These are phyloP conservation scores for Amanita exitialis DNA, from an alignment of 768 basidiomycete genomes.

Conservation along the genomic window DNA sequence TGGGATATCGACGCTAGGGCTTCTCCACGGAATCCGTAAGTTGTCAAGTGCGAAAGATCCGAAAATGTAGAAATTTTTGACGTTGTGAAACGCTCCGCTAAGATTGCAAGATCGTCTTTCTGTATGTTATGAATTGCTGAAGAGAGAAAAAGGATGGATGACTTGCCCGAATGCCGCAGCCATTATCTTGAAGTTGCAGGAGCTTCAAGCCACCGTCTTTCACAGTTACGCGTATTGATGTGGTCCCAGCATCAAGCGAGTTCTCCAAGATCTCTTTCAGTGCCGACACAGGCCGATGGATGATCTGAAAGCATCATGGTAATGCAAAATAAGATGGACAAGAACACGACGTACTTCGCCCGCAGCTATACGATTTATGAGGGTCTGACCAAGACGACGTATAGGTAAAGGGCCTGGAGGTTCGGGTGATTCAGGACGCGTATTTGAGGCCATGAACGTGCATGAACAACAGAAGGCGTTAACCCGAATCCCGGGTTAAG, in stretches of 20 bases:
- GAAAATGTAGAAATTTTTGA: constrained; percentile 84
- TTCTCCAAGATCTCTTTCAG: constrained; percentile 96
- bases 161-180: constrained; percentile 84
- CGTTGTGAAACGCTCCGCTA: constrained; percentile 93
- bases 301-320: constrained; percentile 15
- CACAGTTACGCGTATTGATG: constrained; percentile 75
- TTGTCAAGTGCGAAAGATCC: constrained; percentile 74
- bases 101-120: constrained; percentile 82
- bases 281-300: constrained; percentile 76
- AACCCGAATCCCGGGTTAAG: not conserved
- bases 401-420: constrained; percentile 51
- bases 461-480: not conserved
- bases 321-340: not conserved
- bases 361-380: constrained; percentile 89
- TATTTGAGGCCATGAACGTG: not conserved
- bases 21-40: constrained; percentile 96
- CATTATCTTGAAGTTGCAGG: constrained; percentile 94
- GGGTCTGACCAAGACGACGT: constrained; percentile 64
- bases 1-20: constrained; percentile 94
- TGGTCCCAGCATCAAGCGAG: constrained; percentile 86
- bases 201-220: constrained; percentile 96
- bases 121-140: constrained; percentile 18
- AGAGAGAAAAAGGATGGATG: not conserved
- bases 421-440: constrained; percentile 5
- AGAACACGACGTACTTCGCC: constrained; percentile 37